These are phyloP conservation scores for Aspergillus indologenus DNA, from an alignment of 495 filamentous ascomycete genomes.

Conservation along the genomic window DNA sequence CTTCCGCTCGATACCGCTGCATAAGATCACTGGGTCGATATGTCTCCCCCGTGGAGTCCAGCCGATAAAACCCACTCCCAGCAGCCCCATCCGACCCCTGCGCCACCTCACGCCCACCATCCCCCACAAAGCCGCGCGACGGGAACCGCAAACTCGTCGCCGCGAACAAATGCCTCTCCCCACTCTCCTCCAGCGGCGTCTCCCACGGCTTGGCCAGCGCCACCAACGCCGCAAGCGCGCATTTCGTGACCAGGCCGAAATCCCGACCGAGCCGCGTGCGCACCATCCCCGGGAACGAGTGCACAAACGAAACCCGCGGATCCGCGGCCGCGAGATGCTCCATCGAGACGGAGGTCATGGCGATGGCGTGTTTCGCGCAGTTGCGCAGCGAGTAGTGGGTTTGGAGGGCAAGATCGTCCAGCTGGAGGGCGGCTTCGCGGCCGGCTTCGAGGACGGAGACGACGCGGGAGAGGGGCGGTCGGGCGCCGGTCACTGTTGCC, in stretches of 20 bases:
- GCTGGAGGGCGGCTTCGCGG: conserved; percentile 48
- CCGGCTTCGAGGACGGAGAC: conserved; percentile 49
- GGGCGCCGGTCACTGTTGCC: too few species aligned
- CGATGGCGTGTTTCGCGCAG: conserved; percentile 25
- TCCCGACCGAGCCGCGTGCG: conserved; percentile 23
- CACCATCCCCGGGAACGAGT: conserved; percentile 40
- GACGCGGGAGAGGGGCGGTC: conserved; percentile 48
- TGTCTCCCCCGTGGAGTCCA: conserved; percentile 11
- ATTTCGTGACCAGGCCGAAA: not conserved
- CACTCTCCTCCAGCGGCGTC: conserved; percentile 9
- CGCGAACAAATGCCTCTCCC: conserved; percentile 12
- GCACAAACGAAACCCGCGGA: conserved; percentile 33
- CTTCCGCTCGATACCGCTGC: conserved; percentile 7
- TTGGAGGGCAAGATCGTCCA: conserved; percentile 40
- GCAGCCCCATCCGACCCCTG: not conserved
- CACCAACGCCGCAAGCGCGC: not conserved
- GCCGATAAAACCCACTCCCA: conserved; percentile 11
- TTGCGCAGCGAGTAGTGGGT: conserved; percentile 26
- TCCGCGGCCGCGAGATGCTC: conserved; percentile 29
- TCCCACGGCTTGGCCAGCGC: conserved; percentile 4
- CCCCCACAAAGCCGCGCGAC: not conserved
- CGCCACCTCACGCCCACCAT: not conserved
- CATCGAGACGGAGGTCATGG: conserved; percentile 30
- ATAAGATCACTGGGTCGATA: not conserved
- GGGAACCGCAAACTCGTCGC: conserved; percentile 5